Base-by-base conservation (phyloP, 164 flowering plant genomes). In the Umbellularia californica region DNA sequence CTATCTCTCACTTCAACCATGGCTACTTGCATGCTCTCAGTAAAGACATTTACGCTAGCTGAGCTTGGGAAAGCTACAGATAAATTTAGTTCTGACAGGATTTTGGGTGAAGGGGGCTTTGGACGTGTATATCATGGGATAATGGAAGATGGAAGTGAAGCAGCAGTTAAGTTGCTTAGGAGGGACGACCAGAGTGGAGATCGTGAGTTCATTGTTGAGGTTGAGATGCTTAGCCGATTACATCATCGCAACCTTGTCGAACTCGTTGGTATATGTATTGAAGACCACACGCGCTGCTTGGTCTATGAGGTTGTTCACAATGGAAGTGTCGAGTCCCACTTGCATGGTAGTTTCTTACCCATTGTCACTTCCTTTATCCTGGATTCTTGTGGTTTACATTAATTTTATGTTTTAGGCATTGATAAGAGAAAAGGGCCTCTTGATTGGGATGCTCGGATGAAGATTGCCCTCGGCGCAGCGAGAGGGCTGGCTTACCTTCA, bases 271-370 rank as follows among this genome's bases (percentile, higher is more conserved):
- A 87, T 92, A 84, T 96, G 98, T 86, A 87, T 91, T 71, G 98
- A 94, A 85, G 92, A 87, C 23, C 90, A 77, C 19, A 87, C 75
- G 10, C 97, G 97, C 69, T 92, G 99, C 87, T 86, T 96, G 89
- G 88, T 96, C 2, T 94, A 96, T 84, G 99, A 96, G 81, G 86
- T 96, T 72, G 90, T 96, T 75, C 88, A 66, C 70, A 96, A 94
- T 79, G 99, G 99, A 73, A 95, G 98, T 85, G 97, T 95, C 72
- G 99, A 95, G 79, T 95, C 97, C 69, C 99, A 95, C 83, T 85
- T 95, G 84, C 98, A 95, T 81, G 99, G 99, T 95, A 87, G 58
- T 35, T 65, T 72, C 72, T 20, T 22, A 69, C 52, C 55, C 11
- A 17, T 15, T 20, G 20, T 5, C 24, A 19, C 55, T 41, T 47